phyloP scores from a whole-genome alignment of 305 asterid genomes.

The Fraxinus floribunda region DNA sequence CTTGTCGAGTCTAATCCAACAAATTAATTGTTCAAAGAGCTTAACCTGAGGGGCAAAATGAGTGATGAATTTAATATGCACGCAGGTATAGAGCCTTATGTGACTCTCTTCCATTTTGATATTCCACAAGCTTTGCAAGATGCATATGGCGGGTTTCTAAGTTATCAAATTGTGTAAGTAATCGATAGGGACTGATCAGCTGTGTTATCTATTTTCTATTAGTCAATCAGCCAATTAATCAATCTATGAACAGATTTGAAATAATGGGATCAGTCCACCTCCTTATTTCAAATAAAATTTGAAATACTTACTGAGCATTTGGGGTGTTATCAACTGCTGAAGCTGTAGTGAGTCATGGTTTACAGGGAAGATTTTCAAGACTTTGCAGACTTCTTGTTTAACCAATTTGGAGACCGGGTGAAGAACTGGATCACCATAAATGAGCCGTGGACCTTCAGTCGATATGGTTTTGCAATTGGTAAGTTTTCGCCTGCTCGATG shows the following conservation, averaged over 20 bases:
- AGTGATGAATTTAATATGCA: background rate
- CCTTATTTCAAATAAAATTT: background rate
- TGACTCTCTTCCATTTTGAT: constrained; percentile 52
- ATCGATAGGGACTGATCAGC: background rate
- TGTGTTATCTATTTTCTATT: background rate
- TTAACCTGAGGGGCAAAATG: background rate
- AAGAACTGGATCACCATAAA: constrained; percentile 55
- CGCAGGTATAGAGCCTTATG: constrained; percentile 55
- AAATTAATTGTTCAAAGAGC: background rate
- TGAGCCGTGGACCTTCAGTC: constrained; percentile 57
- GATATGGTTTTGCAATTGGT: constrained; percentile 40
- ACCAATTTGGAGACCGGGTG: constrained; percentile 51
- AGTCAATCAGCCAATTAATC: background rate
- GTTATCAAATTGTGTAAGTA: constrained; percentile 51
- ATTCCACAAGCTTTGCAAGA: constrained; percentile 58
- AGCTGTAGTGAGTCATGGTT: background rate
- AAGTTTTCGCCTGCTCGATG: constrained; percentile 54
- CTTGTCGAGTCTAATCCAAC: background rate
- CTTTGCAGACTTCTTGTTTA: constrained; percentile 43
- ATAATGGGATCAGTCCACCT: background rate
- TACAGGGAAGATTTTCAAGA: constrained; percentile 40
- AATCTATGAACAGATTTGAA: background rate
- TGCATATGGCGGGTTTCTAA: constrained; percentile 56
- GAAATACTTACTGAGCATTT: background rate
- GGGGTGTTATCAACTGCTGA: background rate